A percentile compares a stretch with the other conserved stretches of the same genome.
phyloP scores from a whole-genome alignment of 345 rosid genomes.

The Cardamine occulta region DNA sequence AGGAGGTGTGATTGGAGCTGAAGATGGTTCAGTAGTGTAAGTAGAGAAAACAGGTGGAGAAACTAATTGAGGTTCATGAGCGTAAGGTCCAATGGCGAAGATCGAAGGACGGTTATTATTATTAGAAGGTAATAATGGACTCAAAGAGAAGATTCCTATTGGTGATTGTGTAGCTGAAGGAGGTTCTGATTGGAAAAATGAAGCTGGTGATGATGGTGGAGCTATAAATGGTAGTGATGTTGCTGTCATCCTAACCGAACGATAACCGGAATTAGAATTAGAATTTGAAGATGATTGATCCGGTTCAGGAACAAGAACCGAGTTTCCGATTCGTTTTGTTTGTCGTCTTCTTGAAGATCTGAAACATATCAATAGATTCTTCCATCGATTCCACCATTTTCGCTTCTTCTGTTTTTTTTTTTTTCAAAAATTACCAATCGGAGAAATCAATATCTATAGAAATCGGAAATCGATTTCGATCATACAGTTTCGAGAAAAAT shows the following conservation, averaged over 20 bases:
- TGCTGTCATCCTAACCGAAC: conserved; percentile 40
- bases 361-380: conserved; percentile 73
- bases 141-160: conserved; percentile 60
- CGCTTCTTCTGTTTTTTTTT: conserved; percentile 57
- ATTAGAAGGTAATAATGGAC: conserved; percentile 56
- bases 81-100: conserved; percentile 94
- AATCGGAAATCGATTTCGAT: conserved; percentile 14
- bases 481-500: conserved; percentile 5
- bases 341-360: conserved; percentile 58
- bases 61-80: conserved; percentile 87
- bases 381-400: conserved; percentile 72
- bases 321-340: conserved; percentile 71
- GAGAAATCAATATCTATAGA: conserved; percentile 19
- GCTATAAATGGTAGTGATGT: conserved; percentile 74
- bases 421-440: background rate
- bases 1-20: conserved; percentile 95
- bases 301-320: conserved; percentile 66
- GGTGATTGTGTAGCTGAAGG: conserved; percentile 89
- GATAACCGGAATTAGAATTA: conserved; percentile 48
- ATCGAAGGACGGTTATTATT: conserved; percentile 76
- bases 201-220: conserved; percentile 97
- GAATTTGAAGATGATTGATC: conserved; percentile 17
- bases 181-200: conserved; percentile 92
- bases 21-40: conserved; percentile 96
- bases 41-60: conserved; percentile 94